Evolutionary conservation across 2,329 filamentous ascomycete species (phyloP), one percentile per base, ranked within the genome.

Genomic region (Thielaviopsis musarum): DNA sequence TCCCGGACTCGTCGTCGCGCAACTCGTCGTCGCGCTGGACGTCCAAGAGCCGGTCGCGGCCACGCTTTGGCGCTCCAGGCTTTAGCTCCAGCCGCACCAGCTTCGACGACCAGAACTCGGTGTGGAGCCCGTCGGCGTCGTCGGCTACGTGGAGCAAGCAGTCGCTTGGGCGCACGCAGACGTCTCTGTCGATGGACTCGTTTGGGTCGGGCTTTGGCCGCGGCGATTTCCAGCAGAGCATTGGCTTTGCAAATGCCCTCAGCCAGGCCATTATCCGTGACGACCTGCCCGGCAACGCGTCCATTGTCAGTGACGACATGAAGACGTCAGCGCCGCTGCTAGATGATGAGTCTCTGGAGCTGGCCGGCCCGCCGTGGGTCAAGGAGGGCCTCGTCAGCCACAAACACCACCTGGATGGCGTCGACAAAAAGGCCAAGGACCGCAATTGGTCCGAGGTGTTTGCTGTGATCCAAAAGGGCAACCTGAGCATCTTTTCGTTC

Each of bases 81-180:
- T 82, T 95, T 67, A 90, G 87, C 24, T 96, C 91, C 0, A 96
- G 90, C 68, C 82, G 91, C 56, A 97, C 91, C 10, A 97, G 91
- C 70, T 82, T 98, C 64, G 93, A 98, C 62, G 93, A 98, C 66
- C 82, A 84, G 62, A 87, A 83, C 62, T 94, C 89, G 1, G 78
- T 96, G 54, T 97, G 89, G 88, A 96, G 88, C 66, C 93, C 93
- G 12, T 76, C 81, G 1, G 72, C 77, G 48, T 89, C 88, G 21
- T 95, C 90, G n/a, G 95, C 90, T 64, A 93, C 88, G 0, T 96
- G 91, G 90, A 96, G 91, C 73, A 91, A 88, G 66, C 88, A 93
- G 67, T 97, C 91, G 0, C 78, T 95, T 62, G 89, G 91, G 34
- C 89, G 94, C 68, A 95, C 90, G 0, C 84, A 94, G 63, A 90